Evolutionary conservation across 2,329 filamentous ascomycete species (phyloP).

Genomic region (Cyanodermella asteris): DNA sequence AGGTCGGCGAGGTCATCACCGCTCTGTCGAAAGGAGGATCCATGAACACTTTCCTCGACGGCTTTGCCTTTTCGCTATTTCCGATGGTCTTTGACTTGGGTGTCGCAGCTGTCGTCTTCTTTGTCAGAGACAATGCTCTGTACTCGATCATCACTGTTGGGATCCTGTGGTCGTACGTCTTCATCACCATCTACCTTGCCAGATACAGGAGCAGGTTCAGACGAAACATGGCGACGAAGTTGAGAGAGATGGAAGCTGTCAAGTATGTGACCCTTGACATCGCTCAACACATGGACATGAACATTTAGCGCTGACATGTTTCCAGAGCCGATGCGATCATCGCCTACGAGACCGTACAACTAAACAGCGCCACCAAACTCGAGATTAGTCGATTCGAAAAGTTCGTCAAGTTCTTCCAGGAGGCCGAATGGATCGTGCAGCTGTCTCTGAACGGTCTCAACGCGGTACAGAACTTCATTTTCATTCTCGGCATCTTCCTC

Average conservation of each 20-base stretch:
- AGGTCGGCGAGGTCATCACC: conserved; percentile 41
- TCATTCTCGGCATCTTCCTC: conserved; percentile 42
- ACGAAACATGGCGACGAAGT: conserved; percentile 22
- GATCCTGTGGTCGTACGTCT: conserved; percentile 28
- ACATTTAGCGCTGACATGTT: neutral
- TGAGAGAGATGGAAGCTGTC: conserved; percentile 27
- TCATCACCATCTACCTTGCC: conserved; percentile 29
- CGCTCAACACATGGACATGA: too few relatives aligned
- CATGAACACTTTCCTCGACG: conserved; percentile 37
- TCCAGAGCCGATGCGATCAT: conserved; percentile 24
- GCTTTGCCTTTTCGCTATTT: conserved; percentile 35
- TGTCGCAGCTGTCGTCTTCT: conserved; percentile 38
- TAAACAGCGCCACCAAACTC: conserved; percentile 38
- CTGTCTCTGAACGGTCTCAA: conserved; percentile 37
- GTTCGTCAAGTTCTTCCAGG: conserved; percentile 34
- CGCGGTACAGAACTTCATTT: conserved; percentile 40
- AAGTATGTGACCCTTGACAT: conserved; percentile 13
- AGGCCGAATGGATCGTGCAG: conserved; percentile 33
- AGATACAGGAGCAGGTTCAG: conserved; percentile 23
- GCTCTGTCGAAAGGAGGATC: conserved; percentile 41
- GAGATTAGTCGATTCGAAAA: conserved; percentile 35
- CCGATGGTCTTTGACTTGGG: conserved; percentile 41
- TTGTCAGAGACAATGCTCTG: conserved; percentile 36
- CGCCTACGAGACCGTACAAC: conserved; percentile 37
- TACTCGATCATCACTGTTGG: conserved; percentile 37